Conservation (phyloP, 2,329 filamentous ascomycete species). For the Tothia fuscella region DNA sequence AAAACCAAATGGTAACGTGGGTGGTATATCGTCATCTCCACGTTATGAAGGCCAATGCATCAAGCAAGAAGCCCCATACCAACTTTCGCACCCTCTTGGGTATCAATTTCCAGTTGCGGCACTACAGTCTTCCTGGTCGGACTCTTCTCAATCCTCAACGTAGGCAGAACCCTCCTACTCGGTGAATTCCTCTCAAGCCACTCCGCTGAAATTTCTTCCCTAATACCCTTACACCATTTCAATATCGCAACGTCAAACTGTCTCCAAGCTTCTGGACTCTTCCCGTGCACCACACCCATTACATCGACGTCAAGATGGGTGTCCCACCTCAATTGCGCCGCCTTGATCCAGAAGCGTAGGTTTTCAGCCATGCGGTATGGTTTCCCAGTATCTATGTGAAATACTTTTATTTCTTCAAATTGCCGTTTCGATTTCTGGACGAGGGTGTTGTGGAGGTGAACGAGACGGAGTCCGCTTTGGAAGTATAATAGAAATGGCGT, state of each 20-base stretch:
- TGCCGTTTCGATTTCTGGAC: slow-evolving; percentile 74
- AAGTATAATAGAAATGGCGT: slow-evolving; percentile 64
- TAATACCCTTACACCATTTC: slow-evolving; percentile 70
- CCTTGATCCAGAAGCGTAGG: slow-evolving; percentile 90
- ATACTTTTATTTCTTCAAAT: slow-evolving; percentile 80
- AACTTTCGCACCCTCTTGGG: too few species aligned
- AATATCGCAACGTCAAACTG: slow-evolving; percentile 74
- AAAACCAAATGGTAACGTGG: too few species aligned
- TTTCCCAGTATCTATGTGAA: slow-evolving; percentile 86
- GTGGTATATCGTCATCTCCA: too few species aligned
- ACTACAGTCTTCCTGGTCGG: too few species aligned
- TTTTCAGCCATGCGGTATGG: slow-evolving; percentile 93
- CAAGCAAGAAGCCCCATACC: too few species aligned
- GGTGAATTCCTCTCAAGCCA: slow-evolving; percentile 37
- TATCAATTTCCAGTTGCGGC: too few species aligned
- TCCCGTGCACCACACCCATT: slow-evolving; percentile 69
- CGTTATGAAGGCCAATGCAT: too few species aligned
- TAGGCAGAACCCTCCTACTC: slow-evolving; percentile 23
- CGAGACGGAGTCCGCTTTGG: slow-evolving; percentile 67
- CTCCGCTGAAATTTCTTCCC: slow-evolving; percentile 72
- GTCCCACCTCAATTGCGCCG: slow-evolving; percentile 89
- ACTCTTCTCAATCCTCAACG: slow-evolving; percentile 25
- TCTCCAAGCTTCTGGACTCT: slow-evolving; percentile 55
- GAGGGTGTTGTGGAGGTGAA: slow-evolving; percentile 80
- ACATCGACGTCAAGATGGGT: slow-evolving; percentile 71